A percentile compares a stretch with the other conserved stretches of the same genome.
Evolutionary conservation across 169 alveolate genomes (phyloP).

Genomic region (Amoebophrya sp.): DNA sequence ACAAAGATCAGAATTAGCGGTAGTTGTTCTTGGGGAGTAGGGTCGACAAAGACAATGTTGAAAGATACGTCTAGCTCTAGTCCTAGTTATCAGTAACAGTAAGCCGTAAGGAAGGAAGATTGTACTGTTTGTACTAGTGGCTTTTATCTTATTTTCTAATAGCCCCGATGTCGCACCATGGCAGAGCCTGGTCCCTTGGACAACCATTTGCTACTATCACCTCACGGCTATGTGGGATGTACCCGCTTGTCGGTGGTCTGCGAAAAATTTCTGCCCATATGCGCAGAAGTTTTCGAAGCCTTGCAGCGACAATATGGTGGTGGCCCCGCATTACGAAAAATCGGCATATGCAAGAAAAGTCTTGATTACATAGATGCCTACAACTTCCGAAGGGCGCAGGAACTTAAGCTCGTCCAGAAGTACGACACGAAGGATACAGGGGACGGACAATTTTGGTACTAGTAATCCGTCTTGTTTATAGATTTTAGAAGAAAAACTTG

Average conservation of each 20-base stretch:
- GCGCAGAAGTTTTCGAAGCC: background rate
- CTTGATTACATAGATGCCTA: background rate
- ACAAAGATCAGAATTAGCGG: no score
- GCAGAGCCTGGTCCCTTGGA: background rate
- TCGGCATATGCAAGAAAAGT: constrained; percentile 34
- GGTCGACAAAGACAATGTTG: no score
- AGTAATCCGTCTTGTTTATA: no score
- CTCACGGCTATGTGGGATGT: background rate
- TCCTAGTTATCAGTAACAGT: no score
- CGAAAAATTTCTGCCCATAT: constrained; percentile 29
- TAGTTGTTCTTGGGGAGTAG: no score
- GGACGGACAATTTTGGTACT: constrained; percentile 48
- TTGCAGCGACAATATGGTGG: constrained; percentile 32
- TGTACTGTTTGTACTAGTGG: no score
- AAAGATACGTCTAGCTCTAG: no score
- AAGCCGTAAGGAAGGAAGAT: no score
- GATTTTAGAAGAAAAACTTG: no score
- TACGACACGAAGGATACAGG: constrained; percentile 26
- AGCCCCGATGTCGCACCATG: constrained; percentile 39
- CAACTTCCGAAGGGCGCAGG: constrained; percentile 13
- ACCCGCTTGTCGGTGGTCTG: background rate
- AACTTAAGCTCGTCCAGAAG: constrained; percentile 22
- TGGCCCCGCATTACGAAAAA: background rate
- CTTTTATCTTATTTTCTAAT: no score
- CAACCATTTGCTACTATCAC: background rate